phyloP scores from a whole-genome alignment of 1,284 basidiomycete genomes.

The Ganoderma lucidum region DNA sequence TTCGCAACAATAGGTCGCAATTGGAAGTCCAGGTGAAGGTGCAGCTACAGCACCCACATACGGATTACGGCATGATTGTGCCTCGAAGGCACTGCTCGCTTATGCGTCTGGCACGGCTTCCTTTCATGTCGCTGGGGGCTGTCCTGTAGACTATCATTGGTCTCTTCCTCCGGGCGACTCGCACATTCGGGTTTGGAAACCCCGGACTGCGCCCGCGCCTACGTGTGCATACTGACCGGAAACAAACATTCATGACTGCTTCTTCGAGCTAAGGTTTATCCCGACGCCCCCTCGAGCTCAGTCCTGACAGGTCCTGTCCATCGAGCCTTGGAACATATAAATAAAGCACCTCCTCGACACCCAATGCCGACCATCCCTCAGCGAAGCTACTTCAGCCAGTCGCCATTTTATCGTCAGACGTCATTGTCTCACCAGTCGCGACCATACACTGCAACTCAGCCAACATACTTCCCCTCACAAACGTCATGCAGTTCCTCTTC shows the following conservation, averaged over 20 bases:
- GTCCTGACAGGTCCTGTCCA: conserved; percentile 32
- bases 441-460: background rate
- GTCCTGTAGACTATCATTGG: conserved; percentile 30
- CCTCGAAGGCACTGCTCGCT: conserved; percentile 33
- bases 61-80: conserved; percentile 19
- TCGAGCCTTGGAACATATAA: conserved; percentile 20
- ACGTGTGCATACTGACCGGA: conserved; percentile 14
- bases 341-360: background rate
- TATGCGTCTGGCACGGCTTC: conserved; percentile 18
- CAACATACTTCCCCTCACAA: conserved; percentile 5
- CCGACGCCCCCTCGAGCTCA: background rate
- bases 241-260: conserved; percentile 22
- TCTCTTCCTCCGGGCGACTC: conserved; percentile 25
- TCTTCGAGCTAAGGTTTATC: conserved; percentile 26
- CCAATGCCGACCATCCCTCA: conserved; percentile 10
- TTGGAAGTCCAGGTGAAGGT: conserved; percentile 2
- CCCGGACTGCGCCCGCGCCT: conserved; percentile 25
- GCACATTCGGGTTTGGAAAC: conserved; percentile 28
- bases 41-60: conserved; percentile 1
- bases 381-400: conserved; percentile 17
- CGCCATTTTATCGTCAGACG: conserved; percentile 11
- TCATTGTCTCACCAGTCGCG: background rate
- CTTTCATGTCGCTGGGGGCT: conserved; percentile 31
- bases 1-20: background rate
- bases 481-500: conserved; percentile 30